phyloP scores from a whole-genome alignment of 805 yeast genomes.

The Candida morakotiae region DNA sequence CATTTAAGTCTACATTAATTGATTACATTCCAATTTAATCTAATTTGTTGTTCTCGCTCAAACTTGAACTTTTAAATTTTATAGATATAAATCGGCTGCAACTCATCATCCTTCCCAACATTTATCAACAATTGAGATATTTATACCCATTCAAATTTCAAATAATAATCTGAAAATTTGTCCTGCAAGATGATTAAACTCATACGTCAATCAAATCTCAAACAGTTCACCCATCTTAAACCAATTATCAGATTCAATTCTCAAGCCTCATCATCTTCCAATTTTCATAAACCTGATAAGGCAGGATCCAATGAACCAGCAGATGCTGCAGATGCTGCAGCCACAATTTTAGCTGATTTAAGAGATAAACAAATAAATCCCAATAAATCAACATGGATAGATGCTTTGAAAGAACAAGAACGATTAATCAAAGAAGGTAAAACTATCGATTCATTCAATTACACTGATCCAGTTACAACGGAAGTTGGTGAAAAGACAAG shows the following conservation, averaged over 20 bases:
- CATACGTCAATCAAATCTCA: neutral
- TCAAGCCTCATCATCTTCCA: slow-evolving; percentile 7
- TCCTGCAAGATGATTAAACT: slow-evolving; percentile 3
- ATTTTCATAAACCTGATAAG: slow-evolving; percentile 28
- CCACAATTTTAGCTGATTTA: slow-evolving; percentile 63
- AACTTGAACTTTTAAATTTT: too few species aligned
- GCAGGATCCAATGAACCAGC: slow-evolving; percentile 48
- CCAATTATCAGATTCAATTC: slow-evolving; percentile 1
- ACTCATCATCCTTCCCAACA: too few species aligned
- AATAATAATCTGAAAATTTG: too few species aligned
- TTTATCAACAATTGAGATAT: too few species aligned
- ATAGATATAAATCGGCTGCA: too few species aligned
- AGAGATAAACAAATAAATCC: slow-evolving; percentile 45
- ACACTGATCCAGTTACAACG: slow-evolving; percentile 68
- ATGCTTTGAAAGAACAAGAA: slow-evolving; percentile 71
- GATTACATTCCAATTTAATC: too few species aligned
- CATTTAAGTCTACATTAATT: too few species aligned
- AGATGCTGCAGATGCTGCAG: slow-evolving; percentile 69
- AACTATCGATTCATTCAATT: slow-evolving; percentile 63
- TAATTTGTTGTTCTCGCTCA: too few species aligned
- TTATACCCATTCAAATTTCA: too few species aligned
- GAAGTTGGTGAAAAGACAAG: slow-evolving; percentile 70
- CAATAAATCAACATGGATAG: slow-evolving; percentile 75
- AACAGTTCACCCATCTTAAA: neutral
- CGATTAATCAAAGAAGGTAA: slow-evolving; percentile 71